phyloP scores from a whole-genome alignment of 352 stramenopile genomes.

The Halophytophthora batemanensis region DNA sequence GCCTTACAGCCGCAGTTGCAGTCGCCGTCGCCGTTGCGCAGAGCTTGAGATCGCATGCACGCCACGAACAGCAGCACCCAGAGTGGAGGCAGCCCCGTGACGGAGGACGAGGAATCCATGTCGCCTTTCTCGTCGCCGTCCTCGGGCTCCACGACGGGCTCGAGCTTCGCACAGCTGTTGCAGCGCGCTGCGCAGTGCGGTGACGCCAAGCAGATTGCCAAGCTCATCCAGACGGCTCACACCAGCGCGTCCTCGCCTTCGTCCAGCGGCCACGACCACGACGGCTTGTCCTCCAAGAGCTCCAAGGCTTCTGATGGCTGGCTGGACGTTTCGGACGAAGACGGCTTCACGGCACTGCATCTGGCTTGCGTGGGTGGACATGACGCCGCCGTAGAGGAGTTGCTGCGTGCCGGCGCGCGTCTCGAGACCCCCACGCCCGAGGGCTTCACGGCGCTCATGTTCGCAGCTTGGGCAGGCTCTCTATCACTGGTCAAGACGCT shows the following conservation, averaged over 20 bases:
- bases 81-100: constrained; percentile 54
- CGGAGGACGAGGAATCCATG: constrained; percentile 48
- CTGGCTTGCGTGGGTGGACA: constrained; percentile 53
- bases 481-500: constrained; percentile 38
- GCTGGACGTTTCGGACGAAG: constrained; percentile 38
- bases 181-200: constrained; percentile 42
- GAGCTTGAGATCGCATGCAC: no score
- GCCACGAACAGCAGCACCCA: constrained; percentile 42
- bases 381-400: constrained; percentile 35
- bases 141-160: constrained; percentile 20
- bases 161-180: constrained; percentile 31
- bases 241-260: constrained; percentile 19
- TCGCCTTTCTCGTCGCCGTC: constrained; percentile 31
- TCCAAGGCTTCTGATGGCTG: constrained; percentile 19
- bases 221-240: constrained; percentile 34
- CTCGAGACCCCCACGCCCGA: constrained; percentile 45
- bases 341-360: constrained; percentile 63
- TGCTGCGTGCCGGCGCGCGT: constrained; percentile 38
- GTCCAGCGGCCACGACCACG: constrained; percentile 21
- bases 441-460: constrained; percentile 57
- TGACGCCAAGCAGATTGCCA: constrained; percentile 45
- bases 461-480: constrained; percentile 42
- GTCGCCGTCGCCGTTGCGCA: no score
- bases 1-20: no score
- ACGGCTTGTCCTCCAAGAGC: constrained; percentile 7